Percentiles rank a stretch among this genome's conserved stretches.
phyloP scores from a whole-genome alignment of 805 yeast genomes.

The Torulaspora indica region DNA sequence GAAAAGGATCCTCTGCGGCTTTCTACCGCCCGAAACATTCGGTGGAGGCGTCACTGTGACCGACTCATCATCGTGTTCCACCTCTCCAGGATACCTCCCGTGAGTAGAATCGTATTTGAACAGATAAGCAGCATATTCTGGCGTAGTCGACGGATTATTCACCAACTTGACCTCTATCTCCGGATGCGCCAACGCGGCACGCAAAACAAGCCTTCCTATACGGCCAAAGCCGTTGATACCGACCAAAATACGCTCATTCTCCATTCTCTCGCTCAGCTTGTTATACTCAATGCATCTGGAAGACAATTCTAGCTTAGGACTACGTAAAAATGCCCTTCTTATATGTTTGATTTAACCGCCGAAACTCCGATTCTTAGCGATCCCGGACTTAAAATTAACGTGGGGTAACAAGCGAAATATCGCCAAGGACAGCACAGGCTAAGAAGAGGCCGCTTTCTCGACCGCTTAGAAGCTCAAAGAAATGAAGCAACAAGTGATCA shows the following conservation, averaged over 20 bases:
- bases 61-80: conserved; percentile 50
- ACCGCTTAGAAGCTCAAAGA: not conserved
- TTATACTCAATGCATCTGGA: not conserved
- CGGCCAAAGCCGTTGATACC: conserved; percentile 96
- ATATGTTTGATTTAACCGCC: not conserved
- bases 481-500: not conserved
- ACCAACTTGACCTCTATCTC: conserved; percentile 81
- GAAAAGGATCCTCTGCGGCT: conserved; percentile 14
- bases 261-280: not conserved
- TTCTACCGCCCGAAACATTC: conserved; percentile 52
- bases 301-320: not conserved
- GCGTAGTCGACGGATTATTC: conserved; percentile 86
- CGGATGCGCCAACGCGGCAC: conserved; percentile 69
- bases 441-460: too few relatives aligned
- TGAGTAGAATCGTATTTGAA: conserved; percentile 94
- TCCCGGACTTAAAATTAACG: not conserved
- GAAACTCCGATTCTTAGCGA: not conserved
- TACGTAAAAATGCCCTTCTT: not conserved
- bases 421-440: too few relatives aligned
- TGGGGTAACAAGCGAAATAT: too few relatives aligned
- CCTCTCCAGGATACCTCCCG: conserved; percentile 78
- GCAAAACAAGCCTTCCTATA: conserved; percentile 84
- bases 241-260: conserved; percentile 47
- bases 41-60: conserved; percentile 39
- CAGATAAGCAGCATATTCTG: conserved; percentile 92